Conservation (phyloP, 176 grass and related monocot species). For the Elaeis guineensis region DNA sequence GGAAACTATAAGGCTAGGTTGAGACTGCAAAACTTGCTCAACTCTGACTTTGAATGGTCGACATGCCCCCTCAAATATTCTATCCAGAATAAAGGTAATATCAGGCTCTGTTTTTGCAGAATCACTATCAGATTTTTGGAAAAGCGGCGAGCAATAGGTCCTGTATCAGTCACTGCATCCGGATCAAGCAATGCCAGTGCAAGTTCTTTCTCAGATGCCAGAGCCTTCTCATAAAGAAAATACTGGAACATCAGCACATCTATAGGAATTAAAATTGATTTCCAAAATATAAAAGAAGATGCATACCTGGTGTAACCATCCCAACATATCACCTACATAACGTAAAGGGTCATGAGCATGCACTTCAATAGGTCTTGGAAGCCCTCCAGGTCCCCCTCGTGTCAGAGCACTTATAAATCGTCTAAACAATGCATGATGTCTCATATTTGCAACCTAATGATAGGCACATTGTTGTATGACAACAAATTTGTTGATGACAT, state of each 20-base stretch:
- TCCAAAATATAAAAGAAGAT: not conserved
- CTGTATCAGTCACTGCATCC: conserved; percentile 56
- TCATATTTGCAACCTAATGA: conserved; percentile 92
- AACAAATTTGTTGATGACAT: not conserved
- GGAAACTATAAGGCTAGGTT: conserved; percentile 75
- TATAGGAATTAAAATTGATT: not conserved
- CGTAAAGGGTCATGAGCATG: conserved; percentile 99
- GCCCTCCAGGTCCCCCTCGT: conserved; percentile 81
- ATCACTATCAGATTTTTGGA: conserved; percentile 44
- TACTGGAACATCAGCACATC: not conserved
- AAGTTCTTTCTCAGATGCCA: conserved; percentile 98
- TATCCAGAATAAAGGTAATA: conserved; percentile 79
- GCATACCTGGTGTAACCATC: conserved; percentile 92
- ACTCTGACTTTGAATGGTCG: conserved; percentile 97
- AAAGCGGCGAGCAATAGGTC: conserved; percentile 38
- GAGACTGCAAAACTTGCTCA: conserved; percentile 96
- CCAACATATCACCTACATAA: conserved; percentile 95
- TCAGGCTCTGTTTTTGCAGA: conserved; percentile 51
- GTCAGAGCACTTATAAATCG: conserved; percentile 98
- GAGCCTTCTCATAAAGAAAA: conserved; percentile 40
- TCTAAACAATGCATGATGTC: conserved; percentile 96
- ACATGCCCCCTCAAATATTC: conserved; percentile 99
- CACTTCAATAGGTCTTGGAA: conserved; percentile 99
- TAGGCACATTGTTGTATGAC: not conserved
- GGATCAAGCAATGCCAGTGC: conserved; percentile 68